These are phyloP conservation scores for Hyphopichia khmerensis DNA, from an alignment of 1,139 yeast species.

Conservation along the genomic window DNA sequence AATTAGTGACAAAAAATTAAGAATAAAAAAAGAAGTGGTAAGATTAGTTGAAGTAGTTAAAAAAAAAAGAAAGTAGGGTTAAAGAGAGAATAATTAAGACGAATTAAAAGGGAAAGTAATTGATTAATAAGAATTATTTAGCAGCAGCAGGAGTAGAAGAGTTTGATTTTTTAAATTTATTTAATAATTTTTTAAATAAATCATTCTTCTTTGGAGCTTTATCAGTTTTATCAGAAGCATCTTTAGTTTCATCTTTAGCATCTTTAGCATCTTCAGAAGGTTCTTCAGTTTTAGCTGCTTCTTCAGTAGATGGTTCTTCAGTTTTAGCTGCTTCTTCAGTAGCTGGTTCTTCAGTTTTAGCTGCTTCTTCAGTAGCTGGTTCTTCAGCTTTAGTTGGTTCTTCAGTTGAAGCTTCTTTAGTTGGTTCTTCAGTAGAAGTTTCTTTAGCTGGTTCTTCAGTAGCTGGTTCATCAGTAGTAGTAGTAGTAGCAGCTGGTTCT, in stretches of 20 bases:
- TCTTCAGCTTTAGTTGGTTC: conserved; percentile 8
- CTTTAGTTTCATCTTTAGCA: conserved; percentile 31
- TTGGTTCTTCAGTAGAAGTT: conserved; percentile 10
- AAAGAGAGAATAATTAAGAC: background rate
- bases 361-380: conserved; percentile 6
- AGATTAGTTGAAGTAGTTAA: no score
- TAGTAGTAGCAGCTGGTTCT: conserved; percentile 6
- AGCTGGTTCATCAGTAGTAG: conserved; percentile 10
- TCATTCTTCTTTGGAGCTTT: conserved; percentile 47
- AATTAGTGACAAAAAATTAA: no score
- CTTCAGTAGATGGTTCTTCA: conserved; percentile 10
- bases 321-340: conserved; percentile 7
- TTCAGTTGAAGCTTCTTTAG: conserved; percentile 9
- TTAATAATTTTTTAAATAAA: conserved; percentile 49
- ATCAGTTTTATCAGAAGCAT: conserved; percentile 26
- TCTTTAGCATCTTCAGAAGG: conserved; percentile 18
- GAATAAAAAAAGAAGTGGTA: no score
- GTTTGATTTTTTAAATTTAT: conserved; percentile 47
- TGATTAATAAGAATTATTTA: background rate
- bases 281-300: conserved; percentile 8
- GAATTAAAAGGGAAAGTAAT: background rate
- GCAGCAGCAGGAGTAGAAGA: conserved; percentile 31
- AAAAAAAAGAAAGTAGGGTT: no score
- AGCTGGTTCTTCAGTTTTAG: conserved; percentile 5
- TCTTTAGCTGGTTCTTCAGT: conserved; percentile 9